Evolutionary conservation across 2,329 filamentous ascomycete genomes (phyloP), one percentile per base, ranked within the genome.

Genomic region (Rachicladosporium sp.): DNA sequence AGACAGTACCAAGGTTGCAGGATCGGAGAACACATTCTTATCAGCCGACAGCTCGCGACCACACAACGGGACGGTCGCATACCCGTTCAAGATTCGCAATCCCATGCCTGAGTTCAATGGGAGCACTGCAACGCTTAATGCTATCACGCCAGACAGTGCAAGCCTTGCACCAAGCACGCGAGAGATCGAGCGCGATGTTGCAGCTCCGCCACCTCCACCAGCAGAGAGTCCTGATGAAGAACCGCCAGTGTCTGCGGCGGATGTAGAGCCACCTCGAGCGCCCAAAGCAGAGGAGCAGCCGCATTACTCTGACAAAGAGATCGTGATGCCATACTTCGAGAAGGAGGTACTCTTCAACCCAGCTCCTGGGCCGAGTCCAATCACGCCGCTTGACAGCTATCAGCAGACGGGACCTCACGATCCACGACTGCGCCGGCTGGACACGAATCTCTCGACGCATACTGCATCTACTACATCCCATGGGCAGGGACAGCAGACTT

Each of bases 81-180:
- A 84, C 49, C 82, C 82, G 0, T 88, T 88, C 53, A 81, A 74
- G 41, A 57, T 88, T 10, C 71, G 71, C 38, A 72, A 71, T 12
- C 40, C 40, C 9, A 12, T 42, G 6, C 36, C 40, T 9, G 40
- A 36, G 12, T 37, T 35, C 21, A 38, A 35, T 4, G 38, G 40
- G 35, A 42, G 35, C 10, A 32, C 35, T 10, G 40, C 21, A 67
- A 63, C 35, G 31, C 38, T 36, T 4, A 35, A 12, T 10, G 19
- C 29, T 44, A 44, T 59, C 2, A 47, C 56, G 4, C 43, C 51
- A 8, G 42, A 54, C 9, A 45, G 49, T 12, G 41, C 39, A 6
- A 50, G 39, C 10, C 40, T 45, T 4, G 37, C 41, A 9, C 36
- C 42, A 8, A 41, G 36, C 39, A 35, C 38, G n/a, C 33, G 31